phyloP scores from a whole-genome alignment of 2,329 filamentous ascomycete genomes.

The Chrysosporium queenslandicum region DNA sequence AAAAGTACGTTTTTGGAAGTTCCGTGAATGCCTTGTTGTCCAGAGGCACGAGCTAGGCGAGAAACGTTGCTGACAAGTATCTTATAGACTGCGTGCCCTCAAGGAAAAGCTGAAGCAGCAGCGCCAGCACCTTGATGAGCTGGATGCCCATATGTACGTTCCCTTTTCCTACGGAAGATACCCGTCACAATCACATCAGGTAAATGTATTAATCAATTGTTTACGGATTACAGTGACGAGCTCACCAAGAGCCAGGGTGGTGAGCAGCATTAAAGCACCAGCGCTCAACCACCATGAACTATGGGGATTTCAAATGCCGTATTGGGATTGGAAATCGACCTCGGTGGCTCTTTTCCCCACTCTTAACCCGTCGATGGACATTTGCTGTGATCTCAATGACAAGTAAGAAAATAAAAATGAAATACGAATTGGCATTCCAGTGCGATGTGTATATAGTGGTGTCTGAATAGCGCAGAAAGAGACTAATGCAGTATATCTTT shows the following conservation, averaged over 20 bases:
- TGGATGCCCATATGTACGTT: constrained; percentile 76
- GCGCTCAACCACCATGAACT: not conserved
- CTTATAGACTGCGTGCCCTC: constrained; percentile 54
- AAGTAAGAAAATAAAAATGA: not conserved
- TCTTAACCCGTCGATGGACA: not conserved
- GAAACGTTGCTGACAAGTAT: not conserved
- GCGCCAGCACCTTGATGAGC: constrained; percentile 70
- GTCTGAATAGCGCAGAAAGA: not conserved
- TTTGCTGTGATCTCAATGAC: not conserved
- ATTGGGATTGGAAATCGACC: not conserved
- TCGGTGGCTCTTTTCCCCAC: constrained; percentile 2
- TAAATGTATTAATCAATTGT: constrained; percentile 4
- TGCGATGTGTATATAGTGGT: constrained; percentile 11
- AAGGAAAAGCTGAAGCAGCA: constrained; percentile 62
- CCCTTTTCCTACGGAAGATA: not conserved
- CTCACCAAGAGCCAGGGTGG: constrained; percentile 63
- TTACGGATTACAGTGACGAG: constrained; percentile 51
- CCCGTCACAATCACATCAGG: too few relatives aligned
- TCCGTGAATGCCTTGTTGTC: too few relatives aligned
- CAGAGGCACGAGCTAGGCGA: too few relatives aligned
- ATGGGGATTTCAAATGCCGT: not conserved
- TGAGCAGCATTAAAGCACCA: constrained; percentile 42
- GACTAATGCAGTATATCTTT: not conserved
- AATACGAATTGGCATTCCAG: not conserved
- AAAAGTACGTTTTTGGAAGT: constrained; percentile 62